A percentile compares a stretch with the other conserved stretches of the same genome.
Conservation (phyloP, 768 basidiomycete species). For the Clitopilus passeckerianus region DNA sequence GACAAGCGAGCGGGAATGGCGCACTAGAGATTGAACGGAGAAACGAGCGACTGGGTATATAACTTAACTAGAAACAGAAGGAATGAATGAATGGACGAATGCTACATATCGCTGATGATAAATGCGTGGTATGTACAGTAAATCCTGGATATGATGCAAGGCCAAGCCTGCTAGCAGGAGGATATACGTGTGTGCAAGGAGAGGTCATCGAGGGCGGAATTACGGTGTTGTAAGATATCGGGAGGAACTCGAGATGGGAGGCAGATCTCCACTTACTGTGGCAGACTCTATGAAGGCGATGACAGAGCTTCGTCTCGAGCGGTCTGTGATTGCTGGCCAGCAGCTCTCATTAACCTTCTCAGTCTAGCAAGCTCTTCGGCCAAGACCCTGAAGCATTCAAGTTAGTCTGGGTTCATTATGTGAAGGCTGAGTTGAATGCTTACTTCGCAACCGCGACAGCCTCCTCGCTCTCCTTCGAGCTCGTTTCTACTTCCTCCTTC, state of each 20-base stretch:
- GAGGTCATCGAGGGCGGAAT: neutral
- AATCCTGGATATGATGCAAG: neutral
- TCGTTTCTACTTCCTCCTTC: slow-evolving; percentile 48
- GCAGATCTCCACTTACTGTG: neutral
- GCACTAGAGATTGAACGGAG: neutral
- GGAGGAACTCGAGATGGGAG: neutral
- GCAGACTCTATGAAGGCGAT: neutral
- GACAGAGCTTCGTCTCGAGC: neutral
- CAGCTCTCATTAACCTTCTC: slow-evolving; percentile 66
- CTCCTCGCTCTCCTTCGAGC: slow-evolving; percentile 48
- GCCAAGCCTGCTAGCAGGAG: neutral
- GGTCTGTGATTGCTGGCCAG: slow-evolving; percentile 22
- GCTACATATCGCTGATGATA: neutral
- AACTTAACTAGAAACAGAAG: neutral
- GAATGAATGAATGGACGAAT: neutral
- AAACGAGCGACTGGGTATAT: neutral
- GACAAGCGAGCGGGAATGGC: neutral
- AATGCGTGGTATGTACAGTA: neutral
- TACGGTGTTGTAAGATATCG: neutral
- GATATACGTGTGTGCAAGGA: neutral
- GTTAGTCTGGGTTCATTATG: neutral
- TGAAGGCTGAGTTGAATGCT: slow-evolving; percentile 18
- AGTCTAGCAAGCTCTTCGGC: slow-evolving; percentile 63
- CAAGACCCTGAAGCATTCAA: slow-evolving; percentile 36
- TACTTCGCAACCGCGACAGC: slow-evolving; percentile 61